Percentiles rank a stretch among this genome's conserved stretches.
Evolutionary conservation across 495 filamentous ascomycete species (phyloP).

Genomic region (Penicillium waksmanii): DNA sequence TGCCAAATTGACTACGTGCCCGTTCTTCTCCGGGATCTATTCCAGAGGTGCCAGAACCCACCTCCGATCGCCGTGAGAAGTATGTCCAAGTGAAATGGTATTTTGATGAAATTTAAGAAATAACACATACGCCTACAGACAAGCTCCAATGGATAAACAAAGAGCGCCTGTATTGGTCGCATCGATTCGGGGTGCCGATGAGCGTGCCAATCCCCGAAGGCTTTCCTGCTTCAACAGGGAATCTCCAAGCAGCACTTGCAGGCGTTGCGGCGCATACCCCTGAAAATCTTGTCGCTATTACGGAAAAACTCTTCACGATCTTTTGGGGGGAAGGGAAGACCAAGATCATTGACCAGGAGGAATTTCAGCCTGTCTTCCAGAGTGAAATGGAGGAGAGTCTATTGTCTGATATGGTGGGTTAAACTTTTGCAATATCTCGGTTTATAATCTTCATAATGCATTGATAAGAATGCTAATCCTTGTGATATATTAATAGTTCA

Average conservation of each 20-base stretch:
- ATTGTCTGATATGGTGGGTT: background rate
- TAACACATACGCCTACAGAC: conserved; percentile 11
- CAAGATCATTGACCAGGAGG: background rate
- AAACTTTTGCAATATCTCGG: background rate
- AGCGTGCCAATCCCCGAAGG: conserved; percentile 21
- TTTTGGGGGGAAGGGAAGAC: conserved; percentile 23
- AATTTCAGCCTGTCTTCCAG: conserved; percentile 11
- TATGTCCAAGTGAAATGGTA: background rate
- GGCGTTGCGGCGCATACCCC: conserved; percentile 3
- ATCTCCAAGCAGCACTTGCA: conserved; percentile 19
- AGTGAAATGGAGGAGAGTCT: background rate
- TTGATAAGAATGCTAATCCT: background rate
- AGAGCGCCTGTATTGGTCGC: conserved; percentile 26
- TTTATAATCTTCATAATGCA: no score
- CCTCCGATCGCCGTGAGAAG: conserved; percentile 25
- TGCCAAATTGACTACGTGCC: conserved; percentile 27
- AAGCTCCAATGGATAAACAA: conserved; percentile 25
- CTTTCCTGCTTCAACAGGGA: conserved; percentile 23
- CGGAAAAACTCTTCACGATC: conserved; percentile 8
- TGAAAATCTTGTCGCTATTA: conserved; percentile 11
- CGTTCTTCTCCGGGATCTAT: conserved; percentile 16
- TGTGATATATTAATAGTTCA: background rate
- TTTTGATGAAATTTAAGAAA: background rate
- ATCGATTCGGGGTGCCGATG: conserved; percentile 24
- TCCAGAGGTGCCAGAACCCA: conserved; percentile 21